Percentiles rank a stretch among this genome's conserved stretches.
phyloP scores from a whole-genome alignment of 441 rosid genomes.

The Rhodomyrtus psidioides region DNA sequence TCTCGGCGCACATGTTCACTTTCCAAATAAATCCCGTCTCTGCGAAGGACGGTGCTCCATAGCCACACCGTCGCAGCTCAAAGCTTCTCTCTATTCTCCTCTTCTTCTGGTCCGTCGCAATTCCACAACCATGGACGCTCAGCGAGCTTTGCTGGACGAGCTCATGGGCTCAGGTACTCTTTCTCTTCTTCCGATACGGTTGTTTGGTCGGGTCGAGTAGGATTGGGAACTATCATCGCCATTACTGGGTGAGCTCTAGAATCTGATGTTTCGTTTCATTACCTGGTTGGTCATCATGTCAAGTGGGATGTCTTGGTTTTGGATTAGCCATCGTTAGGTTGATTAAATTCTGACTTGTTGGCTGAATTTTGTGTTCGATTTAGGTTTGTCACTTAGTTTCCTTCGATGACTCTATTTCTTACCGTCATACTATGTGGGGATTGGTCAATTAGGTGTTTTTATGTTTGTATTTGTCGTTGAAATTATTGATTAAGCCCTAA shows the following conservation, averaged over 20 bases:
- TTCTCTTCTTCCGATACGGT: background rate
- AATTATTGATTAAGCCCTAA: background rate
- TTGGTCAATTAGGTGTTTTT: background rate
- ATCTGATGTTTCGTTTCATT: background rate
- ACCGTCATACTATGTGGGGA: background rate
- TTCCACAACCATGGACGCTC: conserved; percentile 64
- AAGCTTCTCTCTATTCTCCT: background rate
- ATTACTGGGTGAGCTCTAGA: background rate
- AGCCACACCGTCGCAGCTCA: background rate
- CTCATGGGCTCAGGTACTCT: conserved; percentile 91
- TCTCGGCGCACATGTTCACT: background rate
- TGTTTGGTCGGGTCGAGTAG: background rate
- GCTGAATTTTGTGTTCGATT: background rate
- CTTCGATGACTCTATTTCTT: background rate
- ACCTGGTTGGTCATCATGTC: background rate
- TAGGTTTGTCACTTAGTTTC: background rate
- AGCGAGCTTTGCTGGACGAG: conserved; percentile 92
- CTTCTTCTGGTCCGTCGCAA: background rate
- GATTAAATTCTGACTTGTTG: background rate
- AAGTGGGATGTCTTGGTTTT: background rate
- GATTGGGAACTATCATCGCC: background rate
- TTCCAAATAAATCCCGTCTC: background rate
- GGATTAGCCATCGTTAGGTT: background rate
- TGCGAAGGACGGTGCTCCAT: background rate
- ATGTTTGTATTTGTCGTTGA: background rate